Base-by-base conservation (phyloP, 306 rosid species). In the Fragaria ananassa region DNA sequence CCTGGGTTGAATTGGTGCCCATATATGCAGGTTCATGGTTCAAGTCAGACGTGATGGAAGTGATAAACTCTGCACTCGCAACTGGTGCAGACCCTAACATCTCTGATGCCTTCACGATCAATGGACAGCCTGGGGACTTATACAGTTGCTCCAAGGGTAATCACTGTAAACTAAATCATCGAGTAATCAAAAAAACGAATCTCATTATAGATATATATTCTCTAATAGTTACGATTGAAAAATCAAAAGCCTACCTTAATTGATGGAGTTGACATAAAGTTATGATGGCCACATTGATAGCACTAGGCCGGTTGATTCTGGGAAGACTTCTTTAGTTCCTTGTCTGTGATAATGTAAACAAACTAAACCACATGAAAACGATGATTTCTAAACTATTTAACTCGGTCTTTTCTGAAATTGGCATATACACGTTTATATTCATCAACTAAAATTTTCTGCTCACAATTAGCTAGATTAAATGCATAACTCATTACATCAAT, bases 81-180 rank as follows among this genome's bases (percentile, higher is more conserved):
- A 45, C 35, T 34, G 84, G 87, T 5, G 71, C 10, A 10, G 87
- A 80, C 1, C 87, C 87, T 21, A 83, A 83, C 18, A 0, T 0
- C 12, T 76, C 82, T 13, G 74, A 83, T 83, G 84, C 77, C 42
- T 74, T 35, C 63, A 69, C 80, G 0, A 82, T 82, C 31, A 82
- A 82, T 45, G 85, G 85, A 18, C 77, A 78, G 45, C 85, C 82
- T 2, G 85, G 85, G 57, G 78, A 60, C n/a, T 74, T 74, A 2
- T 74, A 74, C 35, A 19, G 10, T 29, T 74, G 78, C 37, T 74
- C 78, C n/a, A 44, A 29, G 19, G 78, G 78, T 74, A 58, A 58
- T 14, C 51, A 46, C 51, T 46, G 8, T 31, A 13, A 25, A 11
- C 13, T 3, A 21, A 50, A 21, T 56, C 62, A 23, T 57, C 1